Evolutionary conservation across 1,284 basidiomycete species (phyloP).

Genomic region (Coriolopsis trogii): DNA sequence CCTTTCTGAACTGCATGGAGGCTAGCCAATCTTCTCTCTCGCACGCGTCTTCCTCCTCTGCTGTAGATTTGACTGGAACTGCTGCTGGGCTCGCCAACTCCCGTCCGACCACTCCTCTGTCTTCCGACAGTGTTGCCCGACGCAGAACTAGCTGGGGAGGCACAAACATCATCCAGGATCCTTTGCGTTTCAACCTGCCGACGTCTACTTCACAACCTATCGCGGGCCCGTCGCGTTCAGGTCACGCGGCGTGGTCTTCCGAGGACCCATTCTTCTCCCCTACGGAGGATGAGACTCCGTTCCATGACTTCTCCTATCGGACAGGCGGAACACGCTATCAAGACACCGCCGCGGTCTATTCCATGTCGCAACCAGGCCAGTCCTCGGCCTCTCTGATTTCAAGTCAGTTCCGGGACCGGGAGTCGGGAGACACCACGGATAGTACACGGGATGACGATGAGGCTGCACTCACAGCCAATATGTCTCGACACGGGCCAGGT

Average conservation of each 20-base stretch:
- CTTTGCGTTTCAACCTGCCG: slow-evolving; percentile 40
- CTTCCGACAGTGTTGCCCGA: slow-evolving; percentile 49
- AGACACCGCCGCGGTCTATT: slow-evolving; percentile 36
- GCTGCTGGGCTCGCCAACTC: slow-evolving; percentile 45
- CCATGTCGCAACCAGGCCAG: slow-evolving; percentile 44
- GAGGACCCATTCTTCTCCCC: slow-evolving; percentile 52
- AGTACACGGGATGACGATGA: slow-evolving; percentile 57
- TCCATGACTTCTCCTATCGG: slow-evolving; percentile 21
- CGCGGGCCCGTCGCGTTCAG: slow-evolving; percentile 15
- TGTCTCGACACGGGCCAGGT: slow-evolving; percentile 40
- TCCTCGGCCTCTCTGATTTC: slow-evolving; percentile 57
- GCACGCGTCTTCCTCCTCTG: slow-evolving; percentile 46
- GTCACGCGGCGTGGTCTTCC: slow-evolving; percentile 30
- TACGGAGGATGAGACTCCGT: slow-evolving; percentile 33
- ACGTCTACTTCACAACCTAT: slow-evolving; percentile 5
- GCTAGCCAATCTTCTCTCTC: slow-evolving; percentile 16
- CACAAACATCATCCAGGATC: slow-evolving; percentile 46
- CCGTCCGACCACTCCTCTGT: slow-evolving; percentile 50
- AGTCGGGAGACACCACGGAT: slow-evolving; percentile 40
- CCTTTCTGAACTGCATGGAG: slow-evolving; percentile 21
- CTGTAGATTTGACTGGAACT: slow-evolving; percentile 53
- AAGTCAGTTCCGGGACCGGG: slow-evolving; percentile 37
- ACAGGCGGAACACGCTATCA: slow-evolving; percentile 30
- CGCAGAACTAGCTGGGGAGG: slow-evolving; percentile 61
- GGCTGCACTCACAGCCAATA: slow-evolving; percentile 54